These are phyloP conservation scores for Pelargonium fulgidum DNA, from an alignment of 441 rosid species.

Conservation along the genomic window DNA sequence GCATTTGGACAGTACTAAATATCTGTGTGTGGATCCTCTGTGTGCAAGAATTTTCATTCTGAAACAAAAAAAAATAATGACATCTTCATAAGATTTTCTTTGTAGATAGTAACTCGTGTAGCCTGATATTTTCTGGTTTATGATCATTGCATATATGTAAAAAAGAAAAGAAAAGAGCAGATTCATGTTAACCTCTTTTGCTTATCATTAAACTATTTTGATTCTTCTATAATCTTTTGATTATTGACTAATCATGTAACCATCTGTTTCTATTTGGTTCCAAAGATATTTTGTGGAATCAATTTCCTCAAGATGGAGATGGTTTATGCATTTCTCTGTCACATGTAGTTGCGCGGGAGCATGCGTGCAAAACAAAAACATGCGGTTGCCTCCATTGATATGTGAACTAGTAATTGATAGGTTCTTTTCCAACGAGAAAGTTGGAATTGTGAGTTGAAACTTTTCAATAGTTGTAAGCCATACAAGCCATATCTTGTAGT, in stretches of 20 bases:
- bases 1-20: conserved; percentile 42
- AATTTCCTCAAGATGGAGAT: conserved; percentile 30
- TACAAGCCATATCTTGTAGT: conserved; percentile 3
- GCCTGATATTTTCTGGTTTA: conserved; percentile 5
- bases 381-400: not conserved
- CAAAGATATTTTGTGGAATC: not conserved
- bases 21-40: conserved; percentile 18
- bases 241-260: not conserved
- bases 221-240: not conserved
- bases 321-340: conserved; percentile 24
- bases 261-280: not conserved
- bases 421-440: not conserved
- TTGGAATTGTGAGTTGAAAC: not conserved
- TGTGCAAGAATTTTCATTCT: conserved; percentile 17
- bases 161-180: not conserved
- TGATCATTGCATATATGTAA: conserved; percentile 7
- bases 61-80: not conserved
- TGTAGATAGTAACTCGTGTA: not conserved
- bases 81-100: conserved; percentile 2
- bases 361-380: not conserved
- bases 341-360: not conserved
- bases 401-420: not conserved
- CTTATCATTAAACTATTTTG: not conserved
- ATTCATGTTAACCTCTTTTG: conserved; percentile 5
- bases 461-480: not conserved